Conservation (phyloP, 139 green algal genomes). For the Tetradesmus obliquus region DNA sequence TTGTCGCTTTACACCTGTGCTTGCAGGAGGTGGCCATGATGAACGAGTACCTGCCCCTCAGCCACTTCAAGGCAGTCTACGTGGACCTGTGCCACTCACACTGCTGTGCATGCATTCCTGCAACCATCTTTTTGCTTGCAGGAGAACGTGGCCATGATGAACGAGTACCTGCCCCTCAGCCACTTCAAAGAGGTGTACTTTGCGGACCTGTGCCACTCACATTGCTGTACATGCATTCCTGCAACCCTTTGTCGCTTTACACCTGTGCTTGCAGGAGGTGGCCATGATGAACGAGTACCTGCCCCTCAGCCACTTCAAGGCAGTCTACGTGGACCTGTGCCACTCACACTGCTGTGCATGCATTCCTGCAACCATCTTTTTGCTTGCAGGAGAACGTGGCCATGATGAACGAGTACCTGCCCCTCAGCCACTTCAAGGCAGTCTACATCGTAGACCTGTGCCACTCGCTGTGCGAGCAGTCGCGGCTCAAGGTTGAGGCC, state of each 20-base stretch:
- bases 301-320: constrained; percentile 89
- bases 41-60: constrained; percentile 88
- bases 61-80: constrained; percentile 89
- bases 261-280: not conserved
- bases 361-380: not conserved
- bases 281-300: constrained; percentile 97
- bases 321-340: too few relatives aligned
- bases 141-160: not conserved
- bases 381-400: constrained; percentile 91
- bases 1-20: too few relatives aligned
- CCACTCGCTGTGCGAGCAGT: constrained; percentile 86
- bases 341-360: not conserved
- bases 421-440: constrained; percentile 89
- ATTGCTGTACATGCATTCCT: not conserved
- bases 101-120: too few relatives aligned
- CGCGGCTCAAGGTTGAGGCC: constrained; percentile 74
- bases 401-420: constrained; percentile 95
- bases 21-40: too few relatives aligned
- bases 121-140: not conserved
- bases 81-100: constrained; percentile 66
- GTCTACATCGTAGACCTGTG: constrained; percentile 99
- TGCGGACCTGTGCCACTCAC: constrained; percentile 87
- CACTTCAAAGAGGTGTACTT: too few relatives aligned
- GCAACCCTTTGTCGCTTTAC: too few relatives aligned
- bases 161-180: not conserved